Base-by-base conservation (phyloP, 805 yeast genomes). In the Scheffersomyces lignosus region DNA sequence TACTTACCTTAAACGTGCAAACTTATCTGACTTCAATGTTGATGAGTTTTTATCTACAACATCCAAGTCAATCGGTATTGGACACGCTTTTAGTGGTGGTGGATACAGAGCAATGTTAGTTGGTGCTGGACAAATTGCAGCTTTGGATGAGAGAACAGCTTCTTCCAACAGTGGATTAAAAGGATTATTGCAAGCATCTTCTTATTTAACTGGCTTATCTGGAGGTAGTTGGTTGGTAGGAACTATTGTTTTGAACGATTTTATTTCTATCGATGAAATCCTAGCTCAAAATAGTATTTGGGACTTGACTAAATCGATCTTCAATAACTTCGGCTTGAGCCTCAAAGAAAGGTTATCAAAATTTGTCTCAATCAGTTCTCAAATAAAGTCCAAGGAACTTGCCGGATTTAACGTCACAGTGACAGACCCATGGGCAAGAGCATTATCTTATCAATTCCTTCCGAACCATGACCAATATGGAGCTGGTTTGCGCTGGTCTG, bases 121-220 rank as follows among this genome's bases (percentile, higher is more conserved):
- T 36, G 96, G 95, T 2, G 96, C 95, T n/a, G 96, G 96, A 20
- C 78, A 81, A 56, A 61, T 88, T 14, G 67, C 90, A 1, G 96
- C 93, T 1, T 62, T 85, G 40, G 96, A 88, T 56, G 77, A 77
- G 51, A 68, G 95, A 45, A 81, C 91, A 6, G 72, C 71, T 34
- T 72, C 82, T 16, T 67, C 78, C 3, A 49, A 37, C 23, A 10
- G 16, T 4, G 40, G 37, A 5, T 33, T 43, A 26, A 37, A 37
- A 25, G 44, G 47, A 5, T 34, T 69, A 14, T 50, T 68, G 15
- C 73, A 69, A 43, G 54, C 70, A 6, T 45, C 70, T 3, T 60
- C 65, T 7, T 69, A 69, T 40, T 36, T 68, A 9, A 48, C 62
- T 1, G 73, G 72, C 0, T 51, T 69, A n/a, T 62, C 70, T 4